phyloP scores from a whole-genome alignment of 73 alveolate genomes.

The Tetrahymena malaccensis region DNA sequence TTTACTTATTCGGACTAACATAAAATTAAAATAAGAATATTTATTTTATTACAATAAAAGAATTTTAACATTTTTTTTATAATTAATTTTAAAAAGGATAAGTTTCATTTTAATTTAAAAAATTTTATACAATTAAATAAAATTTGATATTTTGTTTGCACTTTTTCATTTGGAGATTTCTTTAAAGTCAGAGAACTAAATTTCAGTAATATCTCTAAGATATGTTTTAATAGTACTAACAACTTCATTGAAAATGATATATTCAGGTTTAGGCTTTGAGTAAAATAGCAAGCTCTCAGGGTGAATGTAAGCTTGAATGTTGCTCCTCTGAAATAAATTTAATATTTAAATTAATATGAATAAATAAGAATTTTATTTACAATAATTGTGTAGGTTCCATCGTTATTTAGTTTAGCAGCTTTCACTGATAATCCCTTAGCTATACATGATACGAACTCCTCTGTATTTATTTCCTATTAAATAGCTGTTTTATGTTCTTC shows the following conservation, averaged over 20 bases:
- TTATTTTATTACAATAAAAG: no score
- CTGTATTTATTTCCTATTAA: background rate
- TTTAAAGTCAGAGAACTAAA: background rate
- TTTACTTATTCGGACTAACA: no score
- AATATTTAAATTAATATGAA: background rate
- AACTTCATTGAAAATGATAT: conserved; percentile 29
- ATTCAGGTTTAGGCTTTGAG: conserved; percentile 19
- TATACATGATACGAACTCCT: background rate
- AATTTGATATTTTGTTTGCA: background rate
- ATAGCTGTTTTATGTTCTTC: background rate
- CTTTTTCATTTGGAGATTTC: background rate
- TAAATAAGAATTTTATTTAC: background rate
- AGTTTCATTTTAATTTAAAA: background rate
- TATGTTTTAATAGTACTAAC: conserved; percentile 17
- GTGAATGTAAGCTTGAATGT: conserved; percentile 30
- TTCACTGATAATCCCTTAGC: background rate
- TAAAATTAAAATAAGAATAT: no score
- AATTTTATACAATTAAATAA: background rate
- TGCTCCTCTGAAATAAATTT: background rate
- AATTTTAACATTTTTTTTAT: no score
- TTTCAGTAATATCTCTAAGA: conserved; percentile 38
- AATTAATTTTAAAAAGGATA: no score
- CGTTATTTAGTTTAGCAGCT: background rate
- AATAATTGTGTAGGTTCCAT: background rate
- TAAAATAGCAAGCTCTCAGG: conserved; percentile 34